A percentile compares a stretch with the other conserved stretches of the same genome.
phyloP scores from a whole-genome alignment of 1,139 yeast species.

The Debaryomyces udenii region DNA sequence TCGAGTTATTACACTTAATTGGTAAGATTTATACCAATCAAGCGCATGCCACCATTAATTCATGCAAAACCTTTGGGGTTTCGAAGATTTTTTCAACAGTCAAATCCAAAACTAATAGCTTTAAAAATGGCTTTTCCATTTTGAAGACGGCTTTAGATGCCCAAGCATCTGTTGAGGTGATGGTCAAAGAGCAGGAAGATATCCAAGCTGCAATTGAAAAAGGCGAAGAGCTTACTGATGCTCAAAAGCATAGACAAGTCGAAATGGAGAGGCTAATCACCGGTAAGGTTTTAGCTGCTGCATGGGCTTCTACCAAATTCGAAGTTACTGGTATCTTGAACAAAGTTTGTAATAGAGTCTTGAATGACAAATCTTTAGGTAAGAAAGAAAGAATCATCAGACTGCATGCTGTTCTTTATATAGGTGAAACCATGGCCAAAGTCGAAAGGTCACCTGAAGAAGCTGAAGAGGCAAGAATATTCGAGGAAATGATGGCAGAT shows the following conservation, averaged over 20 bases:
- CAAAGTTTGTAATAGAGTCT: conserved; percentile 62
- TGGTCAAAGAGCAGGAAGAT: conserved; percentile 53
- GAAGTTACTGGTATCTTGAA: conserved; percentile 70
- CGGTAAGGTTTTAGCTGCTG: conserved; percentile 74
- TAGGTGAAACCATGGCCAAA: conserved; percentile 58
- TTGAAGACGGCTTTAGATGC: conserved; percentile 48
- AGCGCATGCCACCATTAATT: conserved; percentile 47
- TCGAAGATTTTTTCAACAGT: conserved; percentile 56
- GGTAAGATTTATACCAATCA: conserved; percentile 67
- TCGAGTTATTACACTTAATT: conserved; percentile 53
- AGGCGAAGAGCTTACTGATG: conserved; percentile 37
- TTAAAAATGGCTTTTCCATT: conserved; percentile 43
- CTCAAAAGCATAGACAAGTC: conserved; percentile 55
- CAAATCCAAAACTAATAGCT: conserved; percentile 41
- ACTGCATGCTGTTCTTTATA: conserved; percentile 60
- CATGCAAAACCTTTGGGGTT: conserved; percentile 49
- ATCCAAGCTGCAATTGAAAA: conserved; percentile 35
- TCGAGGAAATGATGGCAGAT: conserved; percentile 75
- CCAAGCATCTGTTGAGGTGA: conserved; percentile 40
- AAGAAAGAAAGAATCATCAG: conserved; percentile 55
- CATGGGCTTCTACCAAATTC: conserved; percentile 78
- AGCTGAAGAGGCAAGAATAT: conserved; percentile 73
- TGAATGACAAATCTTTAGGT: conserved; percentile 57
- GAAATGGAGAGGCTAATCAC: conserved; percentile 68
- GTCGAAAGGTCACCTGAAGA: conserved; percentile 69